phyloP scores from a whole-genome alignment of 2,329 filamentous ascomycete species.

The Exophiala sp. region DNA sequence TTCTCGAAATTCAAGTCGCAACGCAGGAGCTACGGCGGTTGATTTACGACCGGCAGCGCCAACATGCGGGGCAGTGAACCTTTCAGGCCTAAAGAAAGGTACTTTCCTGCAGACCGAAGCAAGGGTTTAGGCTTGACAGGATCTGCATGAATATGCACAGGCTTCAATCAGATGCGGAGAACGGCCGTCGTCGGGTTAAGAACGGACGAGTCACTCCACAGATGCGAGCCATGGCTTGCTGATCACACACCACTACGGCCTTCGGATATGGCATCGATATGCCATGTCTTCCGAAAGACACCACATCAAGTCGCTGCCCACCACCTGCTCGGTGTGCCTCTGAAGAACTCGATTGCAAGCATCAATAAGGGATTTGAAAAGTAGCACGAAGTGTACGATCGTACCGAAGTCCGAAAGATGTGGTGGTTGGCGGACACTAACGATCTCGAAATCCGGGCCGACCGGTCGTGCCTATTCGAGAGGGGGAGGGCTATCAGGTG shows the following conservation, averaged over 20 bases:
- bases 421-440: background rate
- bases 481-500: slow-evolving; percentile 1
- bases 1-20: slow-evolving; percentile 83
- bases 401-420: background rate
- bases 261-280: too few species aligned
- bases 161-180: slow-evolving; percentile 13
- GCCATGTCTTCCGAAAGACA: too few species aligned
- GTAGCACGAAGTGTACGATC: too few species aligned
- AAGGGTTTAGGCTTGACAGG: background rate
- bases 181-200: slow-evolving; percentile 17
- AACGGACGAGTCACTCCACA: slow-evolving; percentile 13
- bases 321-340: too few species aligned
- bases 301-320: too few species aligned
- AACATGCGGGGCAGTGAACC: slow-evolving; percentile 4
- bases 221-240: slow-evolving; percentile 1
- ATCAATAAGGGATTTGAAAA: too few species aligned
- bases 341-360: too few species aligned
- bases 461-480: background rate
- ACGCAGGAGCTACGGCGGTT: slow-evolving; percentile 67
- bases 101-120: slow-evolving; percentile 1
- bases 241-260: background rate
- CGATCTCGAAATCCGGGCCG: background rate
- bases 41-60: slow-evolving; percentile 55
- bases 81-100: background rate
- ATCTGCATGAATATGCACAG: slow-evolving; percentile 3